Base-by-base conservation (phyloP, 2,329 filamentous ascomycete species). In the Trichoderma brevicompactum region DNA sequence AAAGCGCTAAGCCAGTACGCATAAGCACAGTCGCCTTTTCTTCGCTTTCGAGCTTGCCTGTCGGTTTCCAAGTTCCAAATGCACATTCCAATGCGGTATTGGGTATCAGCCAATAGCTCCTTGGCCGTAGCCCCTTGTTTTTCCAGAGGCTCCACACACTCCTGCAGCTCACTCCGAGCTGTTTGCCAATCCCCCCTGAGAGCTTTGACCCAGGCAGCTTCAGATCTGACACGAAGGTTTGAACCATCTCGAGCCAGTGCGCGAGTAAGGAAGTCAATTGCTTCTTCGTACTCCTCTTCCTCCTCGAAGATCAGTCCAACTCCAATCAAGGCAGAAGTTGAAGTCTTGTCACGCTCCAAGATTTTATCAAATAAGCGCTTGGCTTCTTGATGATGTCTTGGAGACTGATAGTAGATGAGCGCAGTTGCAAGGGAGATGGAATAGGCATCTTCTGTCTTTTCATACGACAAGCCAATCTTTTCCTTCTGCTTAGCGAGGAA, bases 241-340 rank as follows among this genome's bases (percentile, higher is more conserved):
- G 81, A 80, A 2, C 83, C 80, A 72, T 97, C 92, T 28, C 91
- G 86, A 68, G 88, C 76, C 32, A 96, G 76, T 1, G 95, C 95
- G 68, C 92, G 86, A 44, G 84, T 85, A 12, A 99, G 79, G 72
- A 96, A 97, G 34, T 90, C 85, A 44, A 94, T 87, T 0, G 96
- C 95, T 72, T 92, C 85, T 53, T 86, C 82, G 72, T 92, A 97
- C 68, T 98, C 91, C 72, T 97, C 90, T 69, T 97, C 93, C 71
- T 98, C 95, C 76, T 97, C 93, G 53, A 94, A 89, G 46, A 99
- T 94, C 28, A 98, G 79, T 1, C 95, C 96, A 40, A 97, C 87
- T 0, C 95, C 95, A 52, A 98, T 91, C 67, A 99, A 81, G 2
- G 94, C 94, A 36, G 88, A 80, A 0, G 93, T 96, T 0, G 91